Conservation (phyloP, 768 basidiomycete genomes). For the Melanogaster broomeanus region DNA sequence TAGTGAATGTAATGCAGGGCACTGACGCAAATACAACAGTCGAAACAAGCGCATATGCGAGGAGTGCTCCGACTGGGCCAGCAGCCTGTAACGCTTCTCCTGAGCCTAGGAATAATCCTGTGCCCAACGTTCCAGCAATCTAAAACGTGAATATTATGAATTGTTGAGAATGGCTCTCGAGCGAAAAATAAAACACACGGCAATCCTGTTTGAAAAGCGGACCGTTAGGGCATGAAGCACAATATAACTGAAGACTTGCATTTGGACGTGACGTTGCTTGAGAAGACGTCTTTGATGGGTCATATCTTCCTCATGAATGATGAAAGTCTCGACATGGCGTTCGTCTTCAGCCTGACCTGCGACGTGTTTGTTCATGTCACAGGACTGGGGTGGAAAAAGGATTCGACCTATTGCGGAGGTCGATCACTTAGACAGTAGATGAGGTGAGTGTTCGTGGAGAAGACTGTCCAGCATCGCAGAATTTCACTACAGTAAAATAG, state of each 20-base stretch:
- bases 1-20: too few relatives aligned
- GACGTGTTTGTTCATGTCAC: neutral
- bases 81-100: slow-evolving; percentile 60
- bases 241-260: slow-evolving; percentile 41
- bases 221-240: neutral
- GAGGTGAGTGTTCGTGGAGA: neutral
- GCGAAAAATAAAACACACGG: slow-evolving; percentile 40
- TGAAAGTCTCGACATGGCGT: neutral
- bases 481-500: too few relatives aligned
- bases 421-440: neutral
- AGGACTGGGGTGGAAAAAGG: neutral
- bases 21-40: slow-evolving; percentile 63
- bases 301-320: neutral
- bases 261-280: slow-evolving; percentile 78
- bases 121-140: slow-evolving; percentile 77
- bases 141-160: slow-evolving; percentile 19
- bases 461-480: too few relatives aligned
- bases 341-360: neutral
- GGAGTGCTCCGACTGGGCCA: slow-evolving; percentile 66
- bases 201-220: slow-evolving; percentile 46
- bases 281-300: slow-evolving; percentile 43
- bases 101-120: slow-evolving; percentile 73
- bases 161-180: neutral
- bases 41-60: slow-evolving; percentile 64
- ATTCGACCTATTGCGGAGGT: neutral